These are phyloP conservation scores for Cladorrhinum sp. DNA, from an alignment of 2,329 filamentous ascomycete genomes.

Conservation along the genomic window DNA sequence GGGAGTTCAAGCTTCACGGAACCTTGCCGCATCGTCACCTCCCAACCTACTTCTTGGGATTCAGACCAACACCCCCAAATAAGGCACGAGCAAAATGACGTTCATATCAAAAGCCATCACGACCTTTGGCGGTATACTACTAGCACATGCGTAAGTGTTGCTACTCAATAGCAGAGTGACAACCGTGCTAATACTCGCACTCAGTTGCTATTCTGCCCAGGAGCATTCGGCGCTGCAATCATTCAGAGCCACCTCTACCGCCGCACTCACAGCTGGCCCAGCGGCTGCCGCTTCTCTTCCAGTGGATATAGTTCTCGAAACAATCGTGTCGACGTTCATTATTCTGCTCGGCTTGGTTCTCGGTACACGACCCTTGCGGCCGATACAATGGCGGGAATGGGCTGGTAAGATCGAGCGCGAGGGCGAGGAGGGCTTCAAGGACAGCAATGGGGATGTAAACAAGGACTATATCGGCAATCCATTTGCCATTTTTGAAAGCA, in stretches of 20 bases:
- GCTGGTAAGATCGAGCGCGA: conserved; percentile 80
- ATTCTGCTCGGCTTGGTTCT: conserved; percentile 81
- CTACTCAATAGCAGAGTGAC: conserved; percentile 4
- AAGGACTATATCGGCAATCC: conserved; percentile 73
- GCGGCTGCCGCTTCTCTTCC: conserved; percentile 58
- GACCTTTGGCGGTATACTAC: conserved; percentile 69
- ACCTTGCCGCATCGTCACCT: background rate
- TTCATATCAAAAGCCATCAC: conserved; percentile 70
- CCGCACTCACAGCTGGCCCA: conserved; percentile 42
- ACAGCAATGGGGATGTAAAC: conserved; percentile 62
- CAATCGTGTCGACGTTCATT: conserved; percentile 73
- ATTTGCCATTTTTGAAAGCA: conserved; percentile 73
- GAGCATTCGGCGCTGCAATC: conserved; percentile 79
- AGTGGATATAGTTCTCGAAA: conserved; percentile 83
- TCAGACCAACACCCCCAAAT: background rate
- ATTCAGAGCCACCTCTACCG: conserved; percentile 46
- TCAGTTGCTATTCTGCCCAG: conserved; percentile 91
- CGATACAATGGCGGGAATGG: conserved; percentile 81
- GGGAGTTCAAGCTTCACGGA: background rate
- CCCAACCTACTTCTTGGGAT: background rate
- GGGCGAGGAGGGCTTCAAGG: conserved; percentile 57
- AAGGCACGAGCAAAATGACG: conserved; percentile 58
- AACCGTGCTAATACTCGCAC: conserved; percentile 19
- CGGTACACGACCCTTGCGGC: conserved; percentile 72
- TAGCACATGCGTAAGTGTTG: conserved; percentile 76